These are phyloP conservation scores for Ustilago nuda DNA, from an alignment of 1,284 basidiomycete species.

Conservation along the genomic window DNA sequence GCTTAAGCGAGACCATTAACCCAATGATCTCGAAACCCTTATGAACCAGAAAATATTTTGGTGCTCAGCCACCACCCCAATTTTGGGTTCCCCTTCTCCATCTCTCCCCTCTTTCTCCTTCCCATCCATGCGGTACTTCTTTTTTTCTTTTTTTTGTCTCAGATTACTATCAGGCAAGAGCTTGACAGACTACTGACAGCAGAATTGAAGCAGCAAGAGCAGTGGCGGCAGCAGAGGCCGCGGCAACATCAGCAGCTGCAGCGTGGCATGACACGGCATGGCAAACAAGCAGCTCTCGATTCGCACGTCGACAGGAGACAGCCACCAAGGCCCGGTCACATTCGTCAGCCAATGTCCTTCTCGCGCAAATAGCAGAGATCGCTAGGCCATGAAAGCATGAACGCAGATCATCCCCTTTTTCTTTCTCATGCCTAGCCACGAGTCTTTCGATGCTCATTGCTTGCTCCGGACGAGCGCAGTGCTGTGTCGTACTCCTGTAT, in stretches of 20 bases:
- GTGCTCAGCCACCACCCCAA: conserved; percentile 5
- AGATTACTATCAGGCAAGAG: neutral
- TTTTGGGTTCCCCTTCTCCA: neutral
- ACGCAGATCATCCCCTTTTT: neutral
- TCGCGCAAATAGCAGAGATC: neutral
- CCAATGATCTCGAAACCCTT: neutral
- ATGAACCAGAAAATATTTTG: neutral
- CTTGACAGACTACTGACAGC: neutral
- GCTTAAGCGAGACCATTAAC: conserved; percentile 15
- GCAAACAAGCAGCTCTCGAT: neutral
- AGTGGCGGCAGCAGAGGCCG: neutral
- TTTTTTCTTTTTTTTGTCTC: conserved; percentile 2
- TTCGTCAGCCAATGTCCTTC: neutral
- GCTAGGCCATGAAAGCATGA: conserved; percentile 10
- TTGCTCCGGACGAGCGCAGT: neutral
- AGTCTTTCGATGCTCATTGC: neutral
- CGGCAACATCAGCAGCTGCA: neutral
- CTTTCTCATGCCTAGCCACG: too few relatives aligned
- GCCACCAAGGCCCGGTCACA: neutral
- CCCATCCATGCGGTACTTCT: neutral
- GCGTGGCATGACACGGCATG: conserved; percentile 2
- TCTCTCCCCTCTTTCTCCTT: neutral
- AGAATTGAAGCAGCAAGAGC: neutral
- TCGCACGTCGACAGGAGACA: neutral
- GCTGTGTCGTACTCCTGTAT: neutral